Base-by-base conservation (phyloP, 257 asterid genomes). In the Schizonepeta tenuifolia region DNA sequence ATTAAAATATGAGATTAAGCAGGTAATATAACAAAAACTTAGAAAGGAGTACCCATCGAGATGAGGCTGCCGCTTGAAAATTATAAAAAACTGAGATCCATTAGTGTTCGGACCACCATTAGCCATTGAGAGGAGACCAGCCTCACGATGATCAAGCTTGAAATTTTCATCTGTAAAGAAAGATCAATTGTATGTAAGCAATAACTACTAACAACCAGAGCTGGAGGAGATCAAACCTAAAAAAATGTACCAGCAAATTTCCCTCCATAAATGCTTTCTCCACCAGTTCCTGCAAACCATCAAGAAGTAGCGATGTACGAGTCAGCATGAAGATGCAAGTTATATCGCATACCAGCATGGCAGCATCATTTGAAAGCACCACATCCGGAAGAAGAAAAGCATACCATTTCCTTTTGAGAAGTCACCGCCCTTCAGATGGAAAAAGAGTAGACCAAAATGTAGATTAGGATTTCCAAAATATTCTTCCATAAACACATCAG, bases 271-370 rank as follows among this genome's bases (percentile, higher is more conserved):
- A 95, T 89, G 81, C 99, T 92, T 83, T 95, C 99, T 77, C 99
- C 99, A 80, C 99, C 99, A 78, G 97, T 95, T 88, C 98, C 99
- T 95, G 98, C 95, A 92, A 91, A 80, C 90, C 92, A 92, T 84
- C 80, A 88, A 87, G 90, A 86, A 80, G 84, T 77, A 69, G 83
- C 76, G 85, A 87, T 89, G 87, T 85, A 89, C 88, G 80, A 79
- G 86, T 88, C 88, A 82, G 82, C 95, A 78, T 79, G 89, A 84
- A 75, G 88, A 78, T 78, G 86, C 86, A 85, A 80, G 87, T 78
- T 82, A 79, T 67, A 87, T 79, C 67, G 73, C 76, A 81, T 85
- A 82, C 75, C 91, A 77, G 85, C 76, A 81, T 85, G 80, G 74
- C 91, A 77, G 85, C 91, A 57, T 79, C 86, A 77, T 77, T 73